A percentile compares a stretch with the other conserved stretches of the same genome.
phyloP scores from a whole-genome alignment of 1,139 yeast species.

The Blastobotrys ciferrii region DNA sequence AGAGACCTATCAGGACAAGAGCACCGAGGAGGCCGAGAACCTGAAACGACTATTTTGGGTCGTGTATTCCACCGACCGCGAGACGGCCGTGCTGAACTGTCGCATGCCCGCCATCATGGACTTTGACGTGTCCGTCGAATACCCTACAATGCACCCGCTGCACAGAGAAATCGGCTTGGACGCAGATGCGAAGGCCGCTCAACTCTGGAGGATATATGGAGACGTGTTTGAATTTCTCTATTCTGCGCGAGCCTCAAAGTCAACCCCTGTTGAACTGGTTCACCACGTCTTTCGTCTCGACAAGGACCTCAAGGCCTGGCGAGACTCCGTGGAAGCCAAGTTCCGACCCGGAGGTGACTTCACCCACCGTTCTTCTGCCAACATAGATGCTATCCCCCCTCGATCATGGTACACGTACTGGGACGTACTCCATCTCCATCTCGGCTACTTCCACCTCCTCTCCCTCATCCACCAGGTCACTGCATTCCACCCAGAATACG shows the following conservation, averaged over 20 bases:
- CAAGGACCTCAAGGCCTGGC: constrained; percentile 27
- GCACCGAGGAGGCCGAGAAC: constrained; percentile 40
- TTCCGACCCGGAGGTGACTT: background rate
- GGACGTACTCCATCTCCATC: constrained; percentile 21
- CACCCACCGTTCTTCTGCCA: background rate
- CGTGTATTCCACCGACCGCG: constrained; percentile 55
- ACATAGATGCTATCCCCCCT: background rate
- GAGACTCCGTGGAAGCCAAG: background rate
- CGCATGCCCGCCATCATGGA: constrained; percentile 57
- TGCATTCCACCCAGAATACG: constrained; percentile 29
- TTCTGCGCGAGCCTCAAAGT: constrained; percentile 34
- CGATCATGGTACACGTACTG: constrained; percentile 11
- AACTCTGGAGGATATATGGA: constrained; percentile 17
- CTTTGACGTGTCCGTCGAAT: constrained; percentile 38
- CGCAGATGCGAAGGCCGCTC: background rate
- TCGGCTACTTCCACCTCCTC: constrained; percentile 29
- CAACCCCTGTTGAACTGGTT: constrained; percentile 29
- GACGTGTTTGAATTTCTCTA: constrained; percentile 32
- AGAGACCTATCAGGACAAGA: constrained; percentile 46
- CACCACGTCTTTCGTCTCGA: constrained; percentile 33
- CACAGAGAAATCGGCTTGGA: background rate
- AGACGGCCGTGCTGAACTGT: constrained; percentile 54
- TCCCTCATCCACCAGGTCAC: constrained; percentile 31
- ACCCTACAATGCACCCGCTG: constrained; percentile 15
- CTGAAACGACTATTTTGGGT: constrained; percentile 55